Percentiles rank a stretch among this genome's conserved stretches.
phyloP scores from a whole-genome alignment of 495 filamentous ascomycete species.

The Aspergillus olivimuriae region DNA sequence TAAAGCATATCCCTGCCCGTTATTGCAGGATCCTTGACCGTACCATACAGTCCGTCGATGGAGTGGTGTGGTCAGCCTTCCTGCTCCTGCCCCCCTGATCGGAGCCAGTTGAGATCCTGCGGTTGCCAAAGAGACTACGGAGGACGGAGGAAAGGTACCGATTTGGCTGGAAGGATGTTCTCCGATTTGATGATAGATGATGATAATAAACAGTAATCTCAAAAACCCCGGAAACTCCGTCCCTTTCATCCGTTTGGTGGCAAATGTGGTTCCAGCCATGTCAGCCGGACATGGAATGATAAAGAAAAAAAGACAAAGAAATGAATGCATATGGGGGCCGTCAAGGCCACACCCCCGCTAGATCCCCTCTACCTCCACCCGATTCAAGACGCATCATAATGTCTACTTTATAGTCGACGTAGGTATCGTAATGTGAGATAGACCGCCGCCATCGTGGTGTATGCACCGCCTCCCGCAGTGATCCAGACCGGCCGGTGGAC shows the following conservation, averaged over 20 bases:
- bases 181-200: not conserved
- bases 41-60: no score
- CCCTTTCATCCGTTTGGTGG: not conserved
- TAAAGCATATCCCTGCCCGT: no score
- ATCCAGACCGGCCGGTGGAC: slow-evolving; percentile 40
- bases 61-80: no score
- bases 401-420: slow-evolving; percentile 15
- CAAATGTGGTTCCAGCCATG: not conserved
- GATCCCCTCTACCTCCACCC: not conserved
- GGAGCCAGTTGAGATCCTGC: no score
- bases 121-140: no score
- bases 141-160: no score
- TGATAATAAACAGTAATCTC: not conserved
- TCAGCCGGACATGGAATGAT: not conserved
- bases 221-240: not conserved
- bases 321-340: not conserved
- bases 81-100: no score
- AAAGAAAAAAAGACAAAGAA: not conserved
- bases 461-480: slow-evolving; percentile 30
- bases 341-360: not conserved
- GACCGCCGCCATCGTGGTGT: slow-evolving; percentile 34
- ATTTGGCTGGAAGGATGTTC: not conserved
- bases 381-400: no score
- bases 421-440: slow-evolving; percentile 35
- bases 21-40: no score